Conservation (phyloP, 257 asterid genomes). For the Gentiana dahurica region DNA sequence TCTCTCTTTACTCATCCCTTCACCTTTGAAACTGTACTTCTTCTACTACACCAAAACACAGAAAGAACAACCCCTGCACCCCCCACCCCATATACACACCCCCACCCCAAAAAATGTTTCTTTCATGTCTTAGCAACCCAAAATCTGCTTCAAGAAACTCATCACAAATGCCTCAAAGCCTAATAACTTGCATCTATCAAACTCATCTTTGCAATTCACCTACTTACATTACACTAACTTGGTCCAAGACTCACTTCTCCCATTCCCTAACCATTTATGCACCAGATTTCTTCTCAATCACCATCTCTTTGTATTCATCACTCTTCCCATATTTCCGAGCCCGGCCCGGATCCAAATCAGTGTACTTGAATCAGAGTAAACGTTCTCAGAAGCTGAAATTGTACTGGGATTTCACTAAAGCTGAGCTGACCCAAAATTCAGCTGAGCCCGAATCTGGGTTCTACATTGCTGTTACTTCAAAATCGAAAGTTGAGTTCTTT, state of each 20-base stretch:
- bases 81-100: too few species aligned
- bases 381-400: slow-evolving; percentile 14
- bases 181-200: slow-evolving; percentile 29
- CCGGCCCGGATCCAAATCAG: slow-evolving; percentile 25
- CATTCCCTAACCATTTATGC: slow-evolving; percentile 23
- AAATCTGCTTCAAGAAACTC: slow-evolving; percentile 5
- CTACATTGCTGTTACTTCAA: slow-evolving; percentile 20
- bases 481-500: slow-evolving; percentile 19
- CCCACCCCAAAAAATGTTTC: slow-evolving; percentile 10
- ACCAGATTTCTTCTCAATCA: slow-evolving; percentile 18
- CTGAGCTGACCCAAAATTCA: slow-evolving; percentile 17
- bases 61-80: too few species aligned
- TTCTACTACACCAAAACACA: too few species aligned
- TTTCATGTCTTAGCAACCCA: slow-evolving; percentile 23
- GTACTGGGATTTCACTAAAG: slow-evolving; percentile 26
- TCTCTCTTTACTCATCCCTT: too few species aligned
- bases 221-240: slow-evolving; percentile 21
- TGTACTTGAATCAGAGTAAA: slow-evolving; percentile 6
- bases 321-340: slow-evolving; percentile 17
- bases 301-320: slow-evolving; percentile 19
- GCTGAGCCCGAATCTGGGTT: slow-evolving; percentile 27
- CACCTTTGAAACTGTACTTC: too few species aligned
- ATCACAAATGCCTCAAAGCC: slow-evolving; percentile 23
- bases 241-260: slow-evolving; percentile 26
- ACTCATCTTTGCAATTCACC: slow-evolving; percentile 19